Evolutionary conservation across 192 early-diverging fungal species (phyloP), one percentile per base, ranked within the genome.

Genomic region (Rhizophagus sp.): DNA sequence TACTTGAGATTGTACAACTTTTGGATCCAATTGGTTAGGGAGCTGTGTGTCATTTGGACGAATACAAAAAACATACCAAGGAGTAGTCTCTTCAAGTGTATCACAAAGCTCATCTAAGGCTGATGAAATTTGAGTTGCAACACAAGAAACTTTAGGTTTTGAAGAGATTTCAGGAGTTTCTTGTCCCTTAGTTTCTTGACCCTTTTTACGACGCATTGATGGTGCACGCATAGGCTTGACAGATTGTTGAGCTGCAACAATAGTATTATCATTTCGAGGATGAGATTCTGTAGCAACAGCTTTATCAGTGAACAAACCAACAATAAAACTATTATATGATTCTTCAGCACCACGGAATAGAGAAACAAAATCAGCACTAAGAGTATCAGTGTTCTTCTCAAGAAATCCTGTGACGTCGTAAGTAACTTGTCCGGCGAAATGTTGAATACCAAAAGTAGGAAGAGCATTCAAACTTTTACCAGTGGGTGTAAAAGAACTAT

Each of bases 311-410:
- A 97, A 95, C 62, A 97, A 80, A 41, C 91, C 90, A 12, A 89
- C 86, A 61, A 95, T 86, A 80, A 97, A 96, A 2, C 89, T 85
- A 79, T 95, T 94, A 73, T 84, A 86, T 13, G 94, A 91, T 3
- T 83, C 89, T n/a, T 89, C 92, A 13, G 82, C 84, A n/a, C 94
- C 93, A 57, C 95, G 91, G 90, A 97, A 94, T 66, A 97, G 85
- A 9, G 92, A 89, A 50, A 96, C 92, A 85, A 96, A 95, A 81
- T 97, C 95, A 3, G 93, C 88, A 80, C 91, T 93, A 24, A 97
- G 83, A 62, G 89, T 88, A 81, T 97, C 94, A 10, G 87, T 86
- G 81, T 98, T 95, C 71, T 89, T 87, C 76, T 92, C 91, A n/a
- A 94, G 79, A 81, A 96, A 95, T 2, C 87, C 88, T 34, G 85